Percentiles rank a stretch among this genome's conserved stretches.
Conservation (phyloP, 768 basidiomycete species). For the Xerocomellus chrysenteron region DNA sequence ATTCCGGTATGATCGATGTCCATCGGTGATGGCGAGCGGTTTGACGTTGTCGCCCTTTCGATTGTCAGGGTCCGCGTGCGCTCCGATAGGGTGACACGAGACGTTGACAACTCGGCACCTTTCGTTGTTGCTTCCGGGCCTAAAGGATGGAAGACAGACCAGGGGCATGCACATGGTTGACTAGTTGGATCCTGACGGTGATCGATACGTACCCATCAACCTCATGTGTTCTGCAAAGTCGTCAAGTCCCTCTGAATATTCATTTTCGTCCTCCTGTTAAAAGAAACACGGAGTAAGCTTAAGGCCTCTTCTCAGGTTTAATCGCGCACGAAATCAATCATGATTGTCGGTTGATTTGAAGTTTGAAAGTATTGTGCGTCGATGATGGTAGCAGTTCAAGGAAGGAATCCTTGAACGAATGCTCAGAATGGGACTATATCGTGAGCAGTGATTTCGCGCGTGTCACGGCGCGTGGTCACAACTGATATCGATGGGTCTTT, state of each 20-base stretch:
- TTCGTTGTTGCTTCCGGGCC: conserved; percentile 5
- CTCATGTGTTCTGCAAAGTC: conserved; percentile 6
- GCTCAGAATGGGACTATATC: not conserved
- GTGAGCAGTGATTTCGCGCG: not conserved
- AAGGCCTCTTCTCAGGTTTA: not conserved
- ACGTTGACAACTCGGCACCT: conserved; percentile 15
- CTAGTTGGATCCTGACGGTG: not conserved
- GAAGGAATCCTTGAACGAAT: not conserved
- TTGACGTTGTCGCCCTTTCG: conserved; percentile 5
- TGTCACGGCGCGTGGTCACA: conserved; percentile 1
- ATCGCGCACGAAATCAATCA: conserved; percentile 25
- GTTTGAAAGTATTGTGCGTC: not conserved
- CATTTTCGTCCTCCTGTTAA: conserved; percentile 26
- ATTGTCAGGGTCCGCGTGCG: conserved; percentile 19
- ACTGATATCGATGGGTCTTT: conserved; percentile 8
- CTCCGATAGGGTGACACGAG: conserved; percentile 19
- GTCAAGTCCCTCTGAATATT: conserved; percentile 18
- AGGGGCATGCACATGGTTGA: not conserved
- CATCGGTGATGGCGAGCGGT: conserved; percentile 24
- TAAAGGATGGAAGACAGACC: not conserved
- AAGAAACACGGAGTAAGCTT: conserved; percentile 1
- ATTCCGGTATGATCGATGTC: conserved; percentile 12
- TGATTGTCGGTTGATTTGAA: conserved; percentile 4
- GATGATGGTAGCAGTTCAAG: conserved; percentile 13
- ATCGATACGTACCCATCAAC: conserved; percentile 19